Evolutionary conservation across 768 basidiomycete genomes (phyloP), one percentile per base, ranked within the genome.

Genomic region (Boletus barrowsii): DNA sequence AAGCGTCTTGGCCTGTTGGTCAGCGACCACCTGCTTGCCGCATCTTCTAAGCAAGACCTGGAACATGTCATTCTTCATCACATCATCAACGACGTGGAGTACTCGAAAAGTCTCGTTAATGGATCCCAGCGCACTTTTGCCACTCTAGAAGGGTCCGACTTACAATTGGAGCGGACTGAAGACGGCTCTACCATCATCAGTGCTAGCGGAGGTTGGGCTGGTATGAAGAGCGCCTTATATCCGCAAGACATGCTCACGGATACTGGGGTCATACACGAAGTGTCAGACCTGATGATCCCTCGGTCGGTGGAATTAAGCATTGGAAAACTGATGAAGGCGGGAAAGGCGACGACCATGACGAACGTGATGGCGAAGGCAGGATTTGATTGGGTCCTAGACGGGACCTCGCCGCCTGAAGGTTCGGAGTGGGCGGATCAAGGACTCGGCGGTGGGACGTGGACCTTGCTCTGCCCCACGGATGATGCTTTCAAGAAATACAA

Each of bases 221-320:
- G 82, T 48, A 82, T 90, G 79, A 82, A 76, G 63, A 77, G 83
- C 8, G 73, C 78, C 51, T 67, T 90, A 40, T 75, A 74, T 58
- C 78, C 80, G n/a, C 74, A 70, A 53, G 78, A 98, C 69, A 72
- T 83, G 36, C 80, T 99, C 49, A 97, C 95, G 0, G 75, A 83
- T 57, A 97, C 93, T 9, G 97, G 97, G 22, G 93, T 89, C 33
- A 81, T 98, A 41, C 96, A 98, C 69, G 87, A 92, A 62, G 74
- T 98, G 53, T 86, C 89, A 7, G 88, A 90, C 61, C 74, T 93
- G 46, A 76, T 93, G 66, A 82, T 99, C 52, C 97, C 97, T 32
- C 84, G 93, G 18, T 85, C 89, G 10, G 85, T 98, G 42, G 76
- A 93, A 42, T 75, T 99, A 56, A 93, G 87, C 5, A 75, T 95